Evolutionary conservation across 108 stramenopile species (phyloP), one percentile per base, ranked within the genome.

Genomic region (Cyclotella cryptica): DNA sequence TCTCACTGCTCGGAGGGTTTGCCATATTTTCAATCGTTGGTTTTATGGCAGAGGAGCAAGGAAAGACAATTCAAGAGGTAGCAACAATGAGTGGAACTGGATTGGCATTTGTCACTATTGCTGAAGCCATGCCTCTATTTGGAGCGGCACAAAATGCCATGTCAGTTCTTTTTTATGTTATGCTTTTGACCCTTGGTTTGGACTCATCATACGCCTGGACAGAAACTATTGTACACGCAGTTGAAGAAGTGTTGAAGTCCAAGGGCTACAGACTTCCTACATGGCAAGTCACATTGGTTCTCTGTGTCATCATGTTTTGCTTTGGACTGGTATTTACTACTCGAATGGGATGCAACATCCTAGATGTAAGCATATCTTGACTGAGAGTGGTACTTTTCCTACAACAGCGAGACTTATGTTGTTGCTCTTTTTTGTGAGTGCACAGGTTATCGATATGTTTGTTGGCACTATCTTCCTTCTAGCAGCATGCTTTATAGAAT

Each of bases 401-500:
- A n/a, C n/a, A n/a, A n/a, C n/a, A n/a, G n/a, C n/a, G n/a, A n/a
- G n/a, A n/a, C n/a, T n/a, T n/a, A n/a, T n/a, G n/a, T n/a, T n/a
- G n/a, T n/a, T n/a, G n/a, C n/a, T n/a, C n/a, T n/a, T n/a, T n/a
- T n/a, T n/a, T n/a, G n/a, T n/a, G n/a, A n/a, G n/a, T n/a, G n/a
- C n/a, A n/a, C n/a, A n/a, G n/a, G n/a, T n/a, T 11, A 30, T 62
- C 10, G 61, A 62, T 30, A 62, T 62, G 61, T 62, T 62, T 39
- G 61, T 62, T 62, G 61, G 61, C 27, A 62, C 61, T 11, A 39
- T 62, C 30, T 62, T 62, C 61, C 61, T 62, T 18, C 61, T 62
- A 11, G 8, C 10, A 12, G 30, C 30, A 10, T 29, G 27, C 35
- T 62, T 62, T 18, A 18, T 62, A 14, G 61, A 62, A 28, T 35